Conservation (phyloP, 2,329 filamentous ascomycete genomes). For the Metarhizium humberi region DNA sequence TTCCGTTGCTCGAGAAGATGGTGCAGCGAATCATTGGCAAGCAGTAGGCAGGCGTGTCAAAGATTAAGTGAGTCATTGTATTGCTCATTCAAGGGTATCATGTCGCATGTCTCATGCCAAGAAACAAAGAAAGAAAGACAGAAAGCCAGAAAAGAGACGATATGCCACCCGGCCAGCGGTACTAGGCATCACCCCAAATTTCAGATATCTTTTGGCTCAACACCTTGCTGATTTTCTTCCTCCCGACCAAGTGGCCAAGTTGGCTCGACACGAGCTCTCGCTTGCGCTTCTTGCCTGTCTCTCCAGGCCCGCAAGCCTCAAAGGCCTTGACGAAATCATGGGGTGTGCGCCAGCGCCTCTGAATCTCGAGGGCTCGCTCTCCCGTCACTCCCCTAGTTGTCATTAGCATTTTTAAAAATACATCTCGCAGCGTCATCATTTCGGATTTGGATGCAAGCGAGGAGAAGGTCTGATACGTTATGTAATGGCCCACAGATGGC, state of each 20-base stretch:
- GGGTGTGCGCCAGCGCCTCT: slow-evolving; percentile 69
- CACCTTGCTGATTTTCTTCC: slow-evolving; percentile 57
- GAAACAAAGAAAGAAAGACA: not conserved
- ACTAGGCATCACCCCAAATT: slow-evolving; percentile 54
- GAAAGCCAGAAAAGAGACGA: too few relatives aligned
- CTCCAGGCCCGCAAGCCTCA: slow-evolving; percentile 40
- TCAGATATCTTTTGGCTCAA: slow-evolving; percentile 64
- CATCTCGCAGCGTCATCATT: slow-evolving; percentile 60
- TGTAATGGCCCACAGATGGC: slow-evolving; percentile 42
- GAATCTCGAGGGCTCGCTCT: slow-evolving; percentile 72
- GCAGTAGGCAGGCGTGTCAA: not conserved
- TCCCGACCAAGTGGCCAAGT: slow-evolving; percentile 50
- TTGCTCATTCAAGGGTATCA: slow-evolving; percentile 11
- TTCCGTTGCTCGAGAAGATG: slow-evolving; percentile 59
- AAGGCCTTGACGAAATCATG: slow-evolving; percentile 62
- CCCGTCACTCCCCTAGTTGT: slow-evolving; percentile 65
- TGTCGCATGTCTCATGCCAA: slow-evolving; percentile 6
- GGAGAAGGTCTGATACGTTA: slow-evolving; percentile 64
- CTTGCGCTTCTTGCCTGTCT: slow-evolving; percentile 45
- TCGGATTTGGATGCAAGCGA: slow-evolving; percentile 68
- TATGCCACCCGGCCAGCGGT: not conserved
- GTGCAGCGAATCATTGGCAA: slow-evolving; percentile 59
- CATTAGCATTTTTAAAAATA: slow-evolving; percentile 82
- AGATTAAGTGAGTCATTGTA: not conserved
- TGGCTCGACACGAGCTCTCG: slow-evolving; percentile 49